Percentiles rank a stretch among this genome's conserved stretches.
Evolutionary conservation across 2,329 filamentous ascomycete genomes (phyloP).

Genomic region (Leptographium wingfieldii): DNA sequence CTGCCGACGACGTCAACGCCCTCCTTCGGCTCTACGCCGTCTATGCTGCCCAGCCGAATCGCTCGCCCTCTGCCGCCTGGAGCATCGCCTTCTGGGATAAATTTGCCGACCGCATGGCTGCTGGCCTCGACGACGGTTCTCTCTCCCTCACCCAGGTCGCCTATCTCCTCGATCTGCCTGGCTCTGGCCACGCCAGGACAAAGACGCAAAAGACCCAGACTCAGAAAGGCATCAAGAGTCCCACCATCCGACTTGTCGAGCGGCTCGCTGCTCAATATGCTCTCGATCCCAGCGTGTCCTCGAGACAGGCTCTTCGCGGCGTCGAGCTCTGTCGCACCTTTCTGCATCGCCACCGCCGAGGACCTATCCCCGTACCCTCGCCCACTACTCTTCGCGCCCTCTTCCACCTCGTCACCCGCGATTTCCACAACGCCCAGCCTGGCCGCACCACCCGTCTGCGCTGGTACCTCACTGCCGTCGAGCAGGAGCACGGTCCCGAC

Average conservation of each 20-base stretch:
- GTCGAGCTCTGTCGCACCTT: constrained; percentile 21
- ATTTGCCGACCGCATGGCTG: constrained; percentile 7
- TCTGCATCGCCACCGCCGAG: constrained; percentile 13
- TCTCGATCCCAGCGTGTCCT: constrained; percentile 10
- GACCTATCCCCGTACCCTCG: constrained; percentile 10
- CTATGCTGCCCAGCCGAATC: not conserved
- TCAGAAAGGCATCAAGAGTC: not conserved
- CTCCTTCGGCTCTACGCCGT: constrained; percentile 13
- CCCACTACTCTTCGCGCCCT: constrained; percentile 17
- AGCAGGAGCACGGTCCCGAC: constrained; percentile 15
- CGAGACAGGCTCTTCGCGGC: constrained; percentile 17
- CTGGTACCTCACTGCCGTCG: constrained; percentile 23
- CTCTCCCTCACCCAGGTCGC: constrained; percentile 6
- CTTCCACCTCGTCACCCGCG: constrained; percentile 22
- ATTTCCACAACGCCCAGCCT: constrained; percentile 19
- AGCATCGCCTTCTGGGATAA: constrained; percentile 14
- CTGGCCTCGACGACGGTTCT: constrained; percentile 1
- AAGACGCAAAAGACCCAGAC: not conserved
- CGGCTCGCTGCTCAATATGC: constrained; percentile 12
- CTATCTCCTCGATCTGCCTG: constrained; percentile 6
- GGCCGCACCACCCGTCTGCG: constrained; percentile 23
- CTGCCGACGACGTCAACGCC: constrained; percentile 10
- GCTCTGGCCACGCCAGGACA: not conserved
- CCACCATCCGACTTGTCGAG: constrained; percentile 13
- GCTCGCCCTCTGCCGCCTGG: constrained; percentile 7